These are phyloP conservation scores for Didymella exigua DNA, from an alignment of 2,329 filamentous ascomycete species.

Conservation along the genomic window DNA sequence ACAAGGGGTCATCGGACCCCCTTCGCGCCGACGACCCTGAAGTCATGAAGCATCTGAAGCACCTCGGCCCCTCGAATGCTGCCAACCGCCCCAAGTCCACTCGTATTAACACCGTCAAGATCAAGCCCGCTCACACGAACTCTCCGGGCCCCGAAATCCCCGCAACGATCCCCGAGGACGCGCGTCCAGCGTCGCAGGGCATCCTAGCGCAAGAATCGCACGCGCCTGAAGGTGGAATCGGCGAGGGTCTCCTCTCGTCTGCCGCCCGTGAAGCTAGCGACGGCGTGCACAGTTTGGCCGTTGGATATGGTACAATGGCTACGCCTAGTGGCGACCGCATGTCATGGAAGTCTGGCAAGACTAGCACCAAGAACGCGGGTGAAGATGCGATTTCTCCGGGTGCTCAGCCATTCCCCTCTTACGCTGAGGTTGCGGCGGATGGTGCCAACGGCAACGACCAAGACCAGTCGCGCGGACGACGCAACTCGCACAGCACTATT, in stretches of 20 bases:
- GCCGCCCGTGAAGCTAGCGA: constrained; percentile 67
- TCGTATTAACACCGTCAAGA: constrained; percentile 67
- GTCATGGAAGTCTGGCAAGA: constrained; percentile 37
- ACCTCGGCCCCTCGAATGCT: constrained; percentile 68
- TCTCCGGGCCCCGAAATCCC: constrained; percentile 65
- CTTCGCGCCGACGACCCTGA: constrained; percentile 61
- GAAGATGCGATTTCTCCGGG: constrained; percentile 33
- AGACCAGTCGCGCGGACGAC: constrained; percentile 20
- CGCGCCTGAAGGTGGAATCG: constrained; percentile 58
- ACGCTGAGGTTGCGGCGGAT: constrained; percentile 15
- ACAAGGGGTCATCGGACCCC: constrained; percentile 42
- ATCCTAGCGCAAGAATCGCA: constrained; percentile 32
- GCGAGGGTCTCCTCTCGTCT: constrained; percentile 59
- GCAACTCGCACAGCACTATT: constrained; percentile 41
- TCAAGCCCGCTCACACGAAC: constrained; percentile 65
- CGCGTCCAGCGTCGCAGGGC: constrained; percentile 31
- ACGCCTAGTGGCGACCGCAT: constrained; percentile 33
- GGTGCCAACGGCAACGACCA: constrained; percentile 26
- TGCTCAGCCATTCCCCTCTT: constrained; percentile 9
- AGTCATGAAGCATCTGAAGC: constrained; percentile 64
- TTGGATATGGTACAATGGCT: constrained; percentile 53
- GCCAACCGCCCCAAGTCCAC: constrained; percentile 66
- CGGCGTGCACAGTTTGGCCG: constrained; percentile 64
- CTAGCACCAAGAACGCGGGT: constrained; percentile 20
- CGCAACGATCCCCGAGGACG: constrained; percentile 51